phyloP scores from a whole-genome alignment of 2,329 filamentous ascomycete species.

The Colletotrichum tropicicola region DNA sequence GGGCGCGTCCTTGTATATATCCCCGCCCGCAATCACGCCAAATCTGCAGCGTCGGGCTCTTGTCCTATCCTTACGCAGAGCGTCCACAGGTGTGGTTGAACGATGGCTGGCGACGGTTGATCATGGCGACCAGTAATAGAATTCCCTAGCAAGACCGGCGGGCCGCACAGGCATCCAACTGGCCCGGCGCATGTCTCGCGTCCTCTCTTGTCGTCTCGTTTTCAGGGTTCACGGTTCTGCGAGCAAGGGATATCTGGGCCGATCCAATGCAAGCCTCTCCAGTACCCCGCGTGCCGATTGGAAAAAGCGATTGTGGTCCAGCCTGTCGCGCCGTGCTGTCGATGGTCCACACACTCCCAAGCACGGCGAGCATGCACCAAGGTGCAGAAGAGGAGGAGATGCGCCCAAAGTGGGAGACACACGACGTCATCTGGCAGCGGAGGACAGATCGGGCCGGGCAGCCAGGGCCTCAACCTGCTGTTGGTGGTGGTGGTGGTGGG shows the following conservation, averaged over 20 bases:
- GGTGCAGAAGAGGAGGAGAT: slow-evolving; percentile 17
- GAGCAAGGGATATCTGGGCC: slow-evolving; percentile 24
- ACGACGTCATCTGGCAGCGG: slow-evolving; percentile 26
- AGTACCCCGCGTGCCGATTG: slow-evolving; percentile 31
- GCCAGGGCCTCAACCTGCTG: too few species aligned
- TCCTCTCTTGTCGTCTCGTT: slow-evolving; percentile 22
- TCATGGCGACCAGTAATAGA: slow-evolving; percentile 25
- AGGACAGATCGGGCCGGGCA: neutral
- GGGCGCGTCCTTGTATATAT: slow-evolving; percentile 12
- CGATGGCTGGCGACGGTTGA: slow-evolving; percentile 23
- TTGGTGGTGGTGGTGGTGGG: neutral
- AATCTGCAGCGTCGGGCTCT: slow-evolving; percentile 5
- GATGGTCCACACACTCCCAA: slow-evolving; percentile 26
- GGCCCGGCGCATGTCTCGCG: slow-evolving; percentile 29
- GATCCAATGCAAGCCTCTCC: slow-evolving; percentile 30
- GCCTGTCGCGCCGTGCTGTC: slow-evolving; percentile 3
- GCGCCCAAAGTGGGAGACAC: neutral
- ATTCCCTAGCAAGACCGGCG: slow-evolving; percentile 19
- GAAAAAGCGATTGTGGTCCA: neutral
- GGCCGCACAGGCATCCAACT: slow-evolving; percentile 29
- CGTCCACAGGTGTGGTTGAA: slow-evolving; percentile 23
- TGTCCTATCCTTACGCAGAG: neutral
- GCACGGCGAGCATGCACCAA: neutral
- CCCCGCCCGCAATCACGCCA: slow-evolving; percentile 6
- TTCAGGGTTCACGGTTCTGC: slow-evolving; percentile 31